Base-by-base conservation (phyloP, 1,284 basidiomycete species). In the Sporisorium sorghi region DNA sequence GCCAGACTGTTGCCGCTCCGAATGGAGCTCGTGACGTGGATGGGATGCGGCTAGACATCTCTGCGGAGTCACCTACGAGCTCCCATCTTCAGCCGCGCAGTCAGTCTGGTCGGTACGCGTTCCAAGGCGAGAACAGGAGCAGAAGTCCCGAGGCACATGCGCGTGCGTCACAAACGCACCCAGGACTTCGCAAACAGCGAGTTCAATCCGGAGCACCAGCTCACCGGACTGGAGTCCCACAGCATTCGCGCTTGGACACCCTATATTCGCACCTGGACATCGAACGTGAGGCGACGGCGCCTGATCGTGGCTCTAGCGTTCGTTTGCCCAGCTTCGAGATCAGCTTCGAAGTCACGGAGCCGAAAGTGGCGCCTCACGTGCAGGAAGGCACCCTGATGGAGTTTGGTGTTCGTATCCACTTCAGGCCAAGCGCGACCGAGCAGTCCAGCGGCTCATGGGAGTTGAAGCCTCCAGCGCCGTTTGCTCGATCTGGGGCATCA, bases 341-440 rank as follows among this genome's bases (percentile, higher is more conserved):
- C 51, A 73, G 63, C 46, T 73, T 73, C 14, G 42, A 58, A 28
- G 50, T 73, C 12, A 35, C 32, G 15, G 47, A 63, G 33, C 70
- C 70, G 2, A 56, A 43, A 24, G 30, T 66, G 21, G 35, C 59
- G 3, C 43, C 59, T 15, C 39, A 55, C 28, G 17, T 32, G 14
- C 28, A 42, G 15, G 23, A 33, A 7, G 63, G 59, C 10, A 56
- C 55, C 7, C 28, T 73, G 24, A 15, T 73, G 24, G 70, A 73
- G 26, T 59, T 73, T 23, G 70, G 59, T 2, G 17, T 72, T 17
- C 62, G 55, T 5, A 55, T 72, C 8, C 35, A 35, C 10, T 52
- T 69, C 57, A 59, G 48, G 35, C 67, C 67, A 0, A 52, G 7
- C n/a, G 33, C 19, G 14, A 35, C 14, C 19, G 23, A 44, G 3